Evolutionary conservation across 176 grass and related monocot species (phyloP).

Genomic region (Phoenix roebelenii): DNA sequence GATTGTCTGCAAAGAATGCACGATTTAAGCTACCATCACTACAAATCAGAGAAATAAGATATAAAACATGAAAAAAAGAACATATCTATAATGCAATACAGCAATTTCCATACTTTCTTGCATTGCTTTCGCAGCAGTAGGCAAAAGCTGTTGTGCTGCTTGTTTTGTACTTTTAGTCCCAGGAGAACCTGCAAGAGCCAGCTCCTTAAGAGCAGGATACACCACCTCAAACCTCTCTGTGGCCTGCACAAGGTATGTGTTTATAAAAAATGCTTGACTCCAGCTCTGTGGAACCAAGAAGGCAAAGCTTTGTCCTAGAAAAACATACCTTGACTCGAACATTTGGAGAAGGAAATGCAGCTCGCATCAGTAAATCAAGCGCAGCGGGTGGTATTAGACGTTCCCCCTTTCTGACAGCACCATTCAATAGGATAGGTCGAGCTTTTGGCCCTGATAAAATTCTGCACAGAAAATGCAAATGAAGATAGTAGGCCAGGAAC

Average conservation of each 20-base stretch:
- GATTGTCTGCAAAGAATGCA: constrained; percentile 48
- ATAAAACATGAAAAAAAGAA: no score
- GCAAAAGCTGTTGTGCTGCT: constrained; percentile 76
- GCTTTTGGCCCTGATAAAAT: constrained; percentile 62
- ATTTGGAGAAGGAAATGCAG: constrained; percentile 44
- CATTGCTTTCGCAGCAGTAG: constrained; percentile 54
- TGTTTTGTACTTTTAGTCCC: constrained; percentile 83
- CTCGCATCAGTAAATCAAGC: constrained; percentile 72
- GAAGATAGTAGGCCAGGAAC: not conserved
- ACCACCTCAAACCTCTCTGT: constrained; percentile 86
- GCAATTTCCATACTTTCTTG: constrained; percentile 65
- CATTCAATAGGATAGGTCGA: constrained; percentile 68
- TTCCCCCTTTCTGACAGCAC: constrained; percentile 84
- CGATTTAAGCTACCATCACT: no score
- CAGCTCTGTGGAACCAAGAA: no score
- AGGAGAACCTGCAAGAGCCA: constrained; percentile 71
- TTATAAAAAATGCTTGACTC: not conserved
- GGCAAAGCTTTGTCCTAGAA: no score
- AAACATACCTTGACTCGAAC: constrained; percentile 58
- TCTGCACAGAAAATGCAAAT: constrained; percentile 29
- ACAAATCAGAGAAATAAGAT: not conserved
- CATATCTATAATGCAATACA: no score
- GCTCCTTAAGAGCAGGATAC: constrained; percentile 78
- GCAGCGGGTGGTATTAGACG: constrained; percentile 59
- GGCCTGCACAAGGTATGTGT: constrained; percentile 33